phyloP scores from a whole-genome alignment of 495 filamentous ascomycete species.

The Xylaria flabelliformis region DNA sequence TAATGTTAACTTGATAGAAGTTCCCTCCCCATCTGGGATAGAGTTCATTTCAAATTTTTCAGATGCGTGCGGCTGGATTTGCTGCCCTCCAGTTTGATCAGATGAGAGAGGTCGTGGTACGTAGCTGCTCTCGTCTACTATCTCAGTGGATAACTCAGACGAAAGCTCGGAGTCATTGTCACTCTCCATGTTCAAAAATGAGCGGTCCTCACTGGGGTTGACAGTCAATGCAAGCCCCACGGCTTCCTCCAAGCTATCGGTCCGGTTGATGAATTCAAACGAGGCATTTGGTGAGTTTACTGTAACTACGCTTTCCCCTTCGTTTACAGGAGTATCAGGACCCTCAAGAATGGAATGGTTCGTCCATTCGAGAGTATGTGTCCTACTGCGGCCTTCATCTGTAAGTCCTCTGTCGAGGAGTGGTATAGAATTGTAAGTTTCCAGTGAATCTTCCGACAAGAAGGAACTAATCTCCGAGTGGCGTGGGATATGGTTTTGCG shows the following conservation, averaged over 20 bases:
- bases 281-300: slow-evolving; percentile 46
- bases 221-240: slow-evolving; percentile 36
- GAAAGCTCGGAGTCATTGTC: slow-evolving; percentile 78
- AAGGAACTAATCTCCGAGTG: slow-evolving; percentile 51
- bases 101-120: slow-evolving; percentile 38
- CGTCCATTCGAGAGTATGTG: slow-evolving; percentile 51
- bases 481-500: slow-evolving; percentile 29
- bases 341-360: slow-evolving; percentile 53
- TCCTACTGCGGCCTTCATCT: slow-evolving; percentile 57
- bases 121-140: slow-evolving; percentile 59
- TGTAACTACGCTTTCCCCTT: slow-evolving; percentile 37
- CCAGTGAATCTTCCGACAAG: slow-evolving; percentile 53
- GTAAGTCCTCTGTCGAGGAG: slow-evolving; percentile 75
- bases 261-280: slow-evolving; percentile 57
- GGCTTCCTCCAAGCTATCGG: slow-evolving; percentile 51
- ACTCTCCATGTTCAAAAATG: slow-evolving; percentile 71
- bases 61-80: neutral
- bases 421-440: slow-evolving; percentile 79
- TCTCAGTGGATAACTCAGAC: slow-evolving; percentile 78
- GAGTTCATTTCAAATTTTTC: neutral
- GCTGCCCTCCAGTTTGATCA: slow-evolving; percentile 33
- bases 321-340: slow-evolving; percentile 39
- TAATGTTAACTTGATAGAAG: slow-evolving; percentile 74
- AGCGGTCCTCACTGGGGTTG: slow-evolving; percentile 49
- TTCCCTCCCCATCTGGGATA: slow-evolving; percentile 42